phyloP scores from a whole-genome alignment of 768 basidiomycete genomes.

The Phaeotremella fagi region DNA sequence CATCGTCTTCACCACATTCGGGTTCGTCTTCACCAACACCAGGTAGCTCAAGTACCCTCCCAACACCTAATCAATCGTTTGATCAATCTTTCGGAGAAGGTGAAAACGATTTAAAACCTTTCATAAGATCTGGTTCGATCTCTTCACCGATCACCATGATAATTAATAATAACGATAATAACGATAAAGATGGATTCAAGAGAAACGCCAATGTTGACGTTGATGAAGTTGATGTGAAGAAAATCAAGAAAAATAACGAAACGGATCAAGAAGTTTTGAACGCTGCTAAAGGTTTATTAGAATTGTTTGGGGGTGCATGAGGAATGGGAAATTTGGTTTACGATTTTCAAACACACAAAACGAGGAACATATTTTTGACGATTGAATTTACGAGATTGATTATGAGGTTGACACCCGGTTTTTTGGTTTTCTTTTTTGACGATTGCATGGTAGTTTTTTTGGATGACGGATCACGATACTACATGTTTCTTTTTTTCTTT shows the following conservation, averaged over 20 bases:
- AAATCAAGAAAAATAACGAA: neutral
- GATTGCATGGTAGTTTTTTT: no score
- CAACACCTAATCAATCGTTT: neutral
- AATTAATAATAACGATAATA: neutral
- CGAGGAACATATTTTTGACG: no score
- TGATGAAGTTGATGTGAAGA: neutral
- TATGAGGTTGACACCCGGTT: no score
- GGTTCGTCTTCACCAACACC: neutral
- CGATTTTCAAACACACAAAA: no score
- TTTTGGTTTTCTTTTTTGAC: no score
- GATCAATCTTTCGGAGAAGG: neutral
- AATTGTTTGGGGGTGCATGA: no score
- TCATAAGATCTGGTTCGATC: neutral
- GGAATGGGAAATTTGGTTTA: no score
- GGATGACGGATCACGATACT: no score
- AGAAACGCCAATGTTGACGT: conserved; percentile 2
- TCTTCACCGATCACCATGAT: neutral
- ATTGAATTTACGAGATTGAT: no score
- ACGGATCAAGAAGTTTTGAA: conserved; percentile 12
- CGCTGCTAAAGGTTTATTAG: conserved; percentile 17
- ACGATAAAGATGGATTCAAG: neutral
- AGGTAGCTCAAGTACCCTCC: neutral
- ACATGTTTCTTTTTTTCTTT: no score
- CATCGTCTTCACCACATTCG: neutral
- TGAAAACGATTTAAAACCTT: neutral